Percentiles rank a stretch among this genome's conserved stretches.
These are phyloP conservation scores for Trypanosoma scelopori DNA, from an alignment of 208 protist genomes.

Conservation along the genomic window DNA sequence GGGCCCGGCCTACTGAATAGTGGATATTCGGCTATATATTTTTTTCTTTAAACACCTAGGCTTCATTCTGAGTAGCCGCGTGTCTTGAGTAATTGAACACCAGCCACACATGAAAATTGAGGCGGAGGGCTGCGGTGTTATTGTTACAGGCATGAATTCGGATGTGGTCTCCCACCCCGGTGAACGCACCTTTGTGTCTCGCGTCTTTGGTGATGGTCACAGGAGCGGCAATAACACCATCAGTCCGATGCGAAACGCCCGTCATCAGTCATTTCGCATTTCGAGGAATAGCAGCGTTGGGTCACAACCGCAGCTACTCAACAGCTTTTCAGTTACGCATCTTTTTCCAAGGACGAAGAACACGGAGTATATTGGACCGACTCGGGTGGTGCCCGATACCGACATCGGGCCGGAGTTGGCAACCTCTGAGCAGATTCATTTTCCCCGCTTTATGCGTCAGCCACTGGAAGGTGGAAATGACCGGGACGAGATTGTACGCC, in stretches of 20 bases:
- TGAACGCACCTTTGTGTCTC: background rate
- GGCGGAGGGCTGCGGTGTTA: background rate
- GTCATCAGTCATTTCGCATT: background rate
- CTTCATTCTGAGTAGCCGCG: too few species aligned
- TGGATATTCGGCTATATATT: too few species aligned
- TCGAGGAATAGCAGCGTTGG: slow-evolving; percentile 1
- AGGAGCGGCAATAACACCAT: background rate
- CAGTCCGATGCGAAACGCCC: background rate
- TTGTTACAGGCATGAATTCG: background rate
- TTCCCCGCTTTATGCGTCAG: background rate
- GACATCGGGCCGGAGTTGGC: background rate
- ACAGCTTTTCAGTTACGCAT: slow-evolving; percentile 4
- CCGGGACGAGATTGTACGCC: background rate
- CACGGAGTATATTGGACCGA: background rate
- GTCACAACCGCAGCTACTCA: slow-evolving; percentile 7
- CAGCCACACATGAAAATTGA: background rate
- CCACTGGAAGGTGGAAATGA: background rate
- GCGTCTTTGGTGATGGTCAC: background rate
- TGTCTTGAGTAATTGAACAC: too few species aligned
- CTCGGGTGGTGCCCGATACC: background rate
- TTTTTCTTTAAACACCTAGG: too few species aligned
- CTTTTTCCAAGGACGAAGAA: background rate
- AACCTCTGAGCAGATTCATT: background rate
- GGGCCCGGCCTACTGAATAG: too few species aligned
- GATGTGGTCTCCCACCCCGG: background rate